Evolutionary conservation across 345 rosid species (phyloP).

Genomic region (Ceriops zippeliana): DNA sequence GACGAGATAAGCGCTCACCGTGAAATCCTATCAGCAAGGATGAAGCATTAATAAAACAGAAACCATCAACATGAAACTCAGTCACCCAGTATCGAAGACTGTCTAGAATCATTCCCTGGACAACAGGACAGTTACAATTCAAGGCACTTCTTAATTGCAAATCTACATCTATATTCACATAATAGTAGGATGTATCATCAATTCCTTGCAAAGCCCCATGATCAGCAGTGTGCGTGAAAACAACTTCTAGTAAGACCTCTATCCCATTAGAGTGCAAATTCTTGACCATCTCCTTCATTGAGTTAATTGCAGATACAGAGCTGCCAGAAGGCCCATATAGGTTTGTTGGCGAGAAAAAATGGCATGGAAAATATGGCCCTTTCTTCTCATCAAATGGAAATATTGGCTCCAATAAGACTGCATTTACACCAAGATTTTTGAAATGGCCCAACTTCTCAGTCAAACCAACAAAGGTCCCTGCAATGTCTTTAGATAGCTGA

Average conservation of each 20-base stretch:
- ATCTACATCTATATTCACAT: slow-evolving; percentile 30
- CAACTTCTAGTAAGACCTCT: slow-evolving; percentile 85
- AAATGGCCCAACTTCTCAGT: slow-evolving; percentile 66
- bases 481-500: slow-evolving; percentile 46
- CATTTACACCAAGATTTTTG: slow-evolving; percentile 71
- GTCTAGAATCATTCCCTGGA: slow-evolving; percentile 68
- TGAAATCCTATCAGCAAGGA: slow-evolving; percentile 61
- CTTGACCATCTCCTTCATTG: slow-evolving; percentile 91
- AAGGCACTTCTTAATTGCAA: slow-evolving; percentile 42
- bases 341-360: slow-evolving; percentile 70
- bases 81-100: slow-evolving; percentile 81
- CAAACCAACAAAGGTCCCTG: slow-evolving; percentile 81
- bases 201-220: slow-evolving; percentile 63
- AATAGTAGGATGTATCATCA: slow-evolving; percentile 65
- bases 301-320: slow-evolving; percentile 47
- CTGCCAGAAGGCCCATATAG: slow-evolving; percentile 50
- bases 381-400: slow-evolving; percentile 57
- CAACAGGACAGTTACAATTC: slow-evolving; percentile 73
- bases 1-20: slow-evolving; percentile 70
- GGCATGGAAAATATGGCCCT: slow-evolving; percentile 78
- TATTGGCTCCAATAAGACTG: slow-evolving; percentile 80
- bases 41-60: slow-evolving; percentile 75
- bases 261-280: slow-evolving; percentile 66
- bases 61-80: slow-evolving; percentile 87
- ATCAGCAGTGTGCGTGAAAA: slow-evolving; percentile 69